These are phyloP conservation scores for Neurospora hispaniola DNA, from an alignment of 495 filamentous ascomycete species.

Conservation along the genomic window DNA sequence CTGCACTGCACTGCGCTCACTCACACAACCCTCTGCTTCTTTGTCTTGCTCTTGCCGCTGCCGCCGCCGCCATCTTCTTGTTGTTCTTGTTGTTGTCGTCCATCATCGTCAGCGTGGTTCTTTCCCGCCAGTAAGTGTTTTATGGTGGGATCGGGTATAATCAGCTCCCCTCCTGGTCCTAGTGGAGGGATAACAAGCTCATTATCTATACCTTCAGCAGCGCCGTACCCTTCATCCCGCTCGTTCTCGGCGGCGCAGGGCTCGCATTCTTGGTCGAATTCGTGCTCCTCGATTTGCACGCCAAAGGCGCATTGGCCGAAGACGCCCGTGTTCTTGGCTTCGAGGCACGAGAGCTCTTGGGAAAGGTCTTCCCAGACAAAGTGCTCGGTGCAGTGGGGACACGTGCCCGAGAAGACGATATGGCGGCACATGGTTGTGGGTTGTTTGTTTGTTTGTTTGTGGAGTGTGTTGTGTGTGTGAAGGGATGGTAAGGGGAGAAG, in stretches of 20 bases:
- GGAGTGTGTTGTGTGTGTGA: neutral
- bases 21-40: neutral
- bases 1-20: neutral
- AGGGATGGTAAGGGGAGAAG: neutral
- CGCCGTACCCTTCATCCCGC: constrained; percentile 21
- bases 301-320: constrained; percentile 24
- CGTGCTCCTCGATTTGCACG: constrained; percentile 19
- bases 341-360: constrained; percentile 26
- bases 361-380: constrained; percentile 23
- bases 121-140: neutral
- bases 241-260: constrained; percentile 17
- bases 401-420: constrained; percentile 23
- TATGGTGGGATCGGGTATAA: too few relatives aligned
- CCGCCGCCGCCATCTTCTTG: neutral
- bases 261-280: constrained; percentile 28
- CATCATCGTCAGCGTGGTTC: neutral
- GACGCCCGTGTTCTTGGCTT: constrained; percentile 26
- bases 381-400: constrained; percentile 15
- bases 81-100: neutral
- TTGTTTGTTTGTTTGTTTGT: neutral
- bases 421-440: constrained; percentile 24
- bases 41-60: neutral
- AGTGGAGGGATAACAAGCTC: neutral
- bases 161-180: too few relatives aligned
- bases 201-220: constrained; percentile 15